phyloP scores from a whole-genome alignment of 352 stramenopile genomes.

The Peronospora farinosa region DNA sequence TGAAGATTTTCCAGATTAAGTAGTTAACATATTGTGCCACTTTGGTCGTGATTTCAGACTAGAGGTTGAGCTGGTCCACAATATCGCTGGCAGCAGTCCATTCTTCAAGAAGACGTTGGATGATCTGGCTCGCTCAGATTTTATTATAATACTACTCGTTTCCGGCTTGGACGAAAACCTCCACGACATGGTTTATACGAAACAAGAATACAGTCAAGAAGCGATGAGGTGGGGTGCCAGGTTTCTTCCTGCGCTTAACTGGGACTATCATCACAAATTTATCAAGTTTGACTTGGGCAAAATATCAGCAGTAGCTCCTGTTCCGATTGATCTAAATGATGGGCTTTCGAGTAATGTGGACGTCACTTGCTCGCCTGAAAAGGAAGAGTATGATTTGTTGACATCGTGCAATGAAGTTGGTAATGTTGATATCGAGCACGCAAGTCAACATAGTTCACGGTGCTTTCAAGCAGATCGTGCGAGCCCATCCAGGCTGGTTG shows the following conservation, averaged over 20 bases:
- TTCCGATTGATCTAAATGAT: constrained; percentile 7
- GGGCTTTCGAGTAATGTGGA: constrained; percentile 1
- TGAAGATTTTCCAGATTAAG: too few species aligned
- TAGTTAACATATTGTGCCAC: not conserved
- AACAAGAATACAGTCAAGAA: constrained; percentile 40
- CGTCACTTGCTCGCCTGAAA: not conserved
- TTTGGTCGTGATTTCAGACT: constrained; percentile 22
- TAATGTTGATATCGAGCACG: not conserved
- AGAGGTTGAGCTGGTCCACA: constrained; percentile 47
- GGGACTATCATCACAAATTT: constrained; percentile 27
- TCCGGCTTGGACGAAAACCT: constrained; percentile 54
- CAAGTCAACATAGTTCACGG: not conserved
- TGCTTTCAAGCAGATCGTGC: not conserved
- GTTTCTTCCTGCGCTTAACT: constrained; percentile 38
- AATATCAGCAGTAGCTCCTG: constrained; percentile 29
- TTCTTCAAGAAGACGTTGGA: constrained; percentile 34
- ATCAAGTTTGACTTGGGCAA: constrained; percentile 44
- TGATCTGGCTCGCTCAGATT: constrained; percentile 37
- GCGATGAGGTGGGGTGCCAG: constrained; percentile 38
- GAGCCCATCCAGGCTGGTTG: constrained; percentile 5
- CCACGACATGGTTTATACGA: constrained; percentile 52
- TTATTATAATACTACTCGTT: constrained; percentile 50
- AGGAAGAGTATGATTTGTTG: not conserved
- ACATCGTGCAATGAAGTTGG: constrained; percentile 1
- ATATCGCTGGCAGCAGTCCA: constrained; percentile 36